Evolutionary conservation across 257 asterid genomes (phyloP).

Genomic region (Hygrophila difformis): DNA sequence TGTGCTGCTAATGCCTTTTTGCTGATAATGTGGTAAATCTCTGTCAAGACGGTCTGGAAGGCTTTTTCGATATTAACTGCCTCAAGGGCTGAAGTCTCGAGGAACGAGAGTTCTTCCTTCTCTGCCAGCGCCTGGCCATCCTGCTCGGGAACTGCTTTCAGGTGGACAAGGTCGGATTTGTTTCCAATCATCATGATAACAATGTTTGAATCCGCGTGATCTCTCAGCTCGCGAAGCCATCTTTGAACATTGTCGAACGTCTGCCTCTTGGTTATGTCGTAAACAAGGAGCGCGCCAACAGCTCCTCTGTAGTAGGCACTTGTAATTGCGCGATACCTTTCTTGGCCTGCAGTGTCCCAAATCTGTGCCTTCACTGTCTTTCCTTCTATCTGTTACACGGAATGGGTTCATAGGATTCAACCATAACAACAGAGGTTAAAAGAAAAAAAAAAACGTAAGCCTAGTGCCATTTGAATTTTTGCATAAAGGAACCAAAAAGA

Average conservation of each 20-base stretch:
- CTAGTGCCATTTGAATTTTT: no score
- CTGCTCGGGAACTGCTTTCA: constrained; percentile 52
- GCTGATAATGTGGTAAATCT: constrained; percentile 61
- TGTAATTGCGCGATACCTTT: constrained; percentile 74
- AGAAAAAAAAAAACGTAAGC: no score
- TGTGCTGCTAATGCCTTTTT: constrained; percentile 85
- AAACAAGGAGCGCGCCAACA: constrained; percentile 75
- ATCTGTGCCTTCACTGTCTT: constrained; percentile 79
- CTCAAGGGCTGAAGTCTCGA: constrained; percentile 75
- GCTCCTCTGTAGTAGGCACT: constrained; percentile 88
- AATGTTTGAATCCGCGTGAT: constrained; percentile 74
- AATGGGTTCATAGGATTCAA: no score
- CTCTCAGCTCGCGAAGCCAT: constrained; percentile 81
- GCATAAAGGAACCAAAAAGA: no score
- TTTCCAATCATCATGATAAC: constrained; percentile 79
- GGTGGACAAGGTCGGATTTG: constrained; percentile 77
- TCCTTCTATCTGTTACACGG: constrained; percentile 73
- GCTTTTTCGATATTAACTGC: constrained; percentile 63
- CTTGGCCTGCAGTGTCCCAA: constrained; percentile 90
- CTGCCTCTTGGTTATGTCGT: constrained; percentile 71
- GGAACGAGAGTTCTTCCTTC: constrained; percentile 75
- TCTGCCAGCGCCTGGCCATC: constrained; percentile 70
- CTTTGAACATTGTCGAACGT: constrained; percentile 69
- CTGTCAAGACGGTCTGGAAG: constrained; percentile 58
- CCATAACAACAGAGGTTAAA: no score